These are phyloP conservation scores for Botrytis porri DNA, from an alignment of 2,329 filamentous ascomycete genomes.

Conservation along the genomic window DNA sequence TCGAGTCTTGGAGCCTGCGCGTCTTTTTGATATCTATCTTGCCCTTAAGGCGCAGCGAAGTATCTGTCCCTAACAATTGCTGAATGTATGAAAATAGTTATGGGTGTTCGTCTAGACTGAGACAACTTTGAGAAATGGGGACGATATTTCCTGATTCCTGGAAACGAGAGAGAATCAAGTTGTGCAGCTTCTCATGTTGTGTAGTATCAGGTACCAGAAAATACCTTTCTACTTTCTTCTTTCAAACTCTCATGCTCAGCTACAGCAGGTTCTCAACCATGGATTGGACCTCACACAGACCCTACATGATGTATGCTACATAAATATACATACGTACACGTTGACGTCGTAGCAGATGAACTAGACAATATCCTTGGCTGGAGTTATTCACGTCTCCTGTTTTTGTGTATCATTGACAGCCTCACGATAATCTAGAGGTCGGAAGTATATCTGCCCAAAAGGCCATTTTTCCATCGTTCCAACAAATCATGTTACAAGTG, in stretches of 20 bases:
- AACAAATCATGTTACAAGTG: slow-evolving; percentile 4
- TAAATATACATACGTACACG: not conserved
- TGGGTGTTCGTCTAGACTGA: not conserved
- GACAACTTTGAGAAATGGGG: not conserved
- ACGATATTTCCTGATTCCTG: not conserved
- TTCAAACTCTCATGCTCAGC: not conserved
- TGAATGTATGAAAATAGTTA: not conserved
- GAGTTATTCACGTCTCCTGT: not conserved
- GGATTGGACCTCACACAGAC: not conserved
- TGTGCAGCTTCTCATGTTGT: not conserved
- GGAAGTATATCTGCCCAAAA: slow-evolving; percentile 17
- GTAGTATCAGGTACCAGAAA: not conserved
- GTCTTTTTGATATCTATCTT: not conserved
- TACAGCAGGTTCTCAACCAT: not conserved
- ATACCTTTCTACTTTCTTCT: not conserved
- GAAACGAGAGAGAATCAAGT: not conserved
- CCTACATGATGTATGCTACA: slow-evolving; percentile 1
- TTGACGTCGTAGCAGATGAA: not conserved
- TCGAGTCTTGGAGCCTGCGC: not conserved
- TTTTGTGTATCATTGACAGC: slow-evolving; percentile 6
- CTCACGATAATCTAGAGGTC: slow-evolving; percentile 20
- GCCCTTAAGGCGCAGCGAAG: not conserved
- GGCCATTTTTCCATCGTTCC: not conserved
- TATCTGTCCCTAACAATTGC: not conserved
- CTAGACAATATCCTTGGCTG: not conserved